Conservation (phyloP, 805 yeast species). For the Candida ficus region DNA sequence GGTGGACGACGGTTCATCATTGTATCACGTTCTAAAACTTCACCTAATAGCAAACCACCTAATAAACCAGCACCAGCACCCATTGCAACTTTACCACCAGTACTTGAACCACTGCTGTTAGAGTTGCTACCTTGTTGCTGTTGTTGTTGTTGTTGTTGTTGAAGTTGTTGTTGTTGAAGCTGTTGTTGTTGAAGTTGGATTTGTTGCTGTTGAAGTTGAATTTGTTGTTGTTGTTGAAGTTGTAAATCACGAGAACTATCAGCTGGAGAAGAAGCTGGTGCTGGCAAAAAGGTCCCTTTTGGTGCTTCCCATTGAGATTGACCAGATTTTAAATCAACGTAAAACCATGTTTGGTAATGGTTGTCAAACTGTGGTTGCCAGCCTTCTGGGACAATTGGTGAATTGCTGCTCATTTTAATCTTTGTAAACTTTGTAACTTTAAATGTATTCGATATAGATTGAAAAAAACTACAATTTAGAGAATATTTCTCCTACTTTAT, state of each 20-base stretch:
- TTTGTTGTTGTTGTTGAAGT: not conserved
- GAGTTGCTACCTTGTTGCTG: not conserved
- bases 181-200: too few species aligned
- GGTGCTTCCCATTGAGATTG: constrained; percentile 92
- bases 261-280: constrained; percentile 31
- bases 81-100: not conserved
- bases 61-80: not conserved
- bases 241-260: too few species aligned
- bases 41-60: not conserved
- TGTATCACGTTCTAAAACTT: not conserved
- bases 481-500: too few species aligned
- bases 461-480: too few species aligned
- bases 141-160: not conserved
- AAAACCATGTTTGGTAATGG: constrained; percentile 67
- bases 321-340: constrained; percentile 66
- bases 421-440: not conserved
- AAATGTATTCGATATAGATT: not conserved
- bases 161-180: not conserved
- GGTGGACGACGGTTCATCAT: not conserved
- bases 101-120: not conserved
- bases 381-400: constrained; percentile 54
- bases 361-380: constrained; percentile 75
- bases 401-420: constrained; percentile 16
- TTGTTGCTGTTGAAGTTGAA: not conserved
- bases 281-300: constrained; percentile 41